These are phyloP conservation scores for Tylopilus balloui DNA, from an alignment of 768 basidiomycete genomes.

Conservation along the genomic window DNA sequence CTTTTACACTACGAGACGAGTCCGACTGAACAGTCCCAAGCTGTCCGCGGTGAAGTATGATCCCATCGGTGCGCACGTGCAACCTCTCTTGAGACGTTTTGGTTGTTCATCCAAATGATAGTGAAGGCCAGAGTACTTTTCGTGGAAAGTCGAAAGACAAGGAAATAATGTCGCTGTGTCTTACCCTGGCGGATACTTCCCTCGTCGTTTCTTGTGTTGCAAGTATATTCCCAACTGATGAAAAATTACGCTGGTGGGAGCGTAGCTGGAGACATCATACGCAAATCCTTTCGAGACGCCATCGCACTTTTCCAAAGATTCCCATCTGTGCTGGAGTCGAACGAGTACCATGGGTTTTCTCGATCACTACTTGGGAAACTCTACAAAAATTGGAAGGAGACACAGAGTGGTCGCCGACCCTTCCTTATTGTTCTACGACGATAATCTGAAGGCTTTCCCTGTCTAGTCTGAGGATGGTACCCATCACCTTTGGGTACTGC, in stretches of 20 bases:
- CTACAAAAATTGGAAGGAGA: not conserved
- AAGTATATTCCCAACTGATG: not conserved
- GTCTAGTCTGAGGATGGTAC: not conserved
- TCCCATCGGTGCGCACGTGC: slow-evolving; percentile 57
- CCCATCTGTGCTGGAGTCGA: not conserved
- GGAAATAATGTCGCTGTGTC: slow-evolving; percentile 53
- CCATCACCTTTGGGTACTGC: not conserved
- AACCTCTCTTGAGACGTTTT: not conserved
- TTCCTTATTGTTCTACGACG: not conserved
- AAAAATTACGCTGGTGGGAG: too few relatives aligned
- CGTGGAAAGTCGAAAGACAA: slow-evolving; percentile 73
- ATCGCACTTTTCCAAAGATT: too few relatives aligned
- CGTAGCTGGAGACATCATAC: too few relatives aligned
- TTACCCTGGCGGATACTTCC: too few relatives aligned
- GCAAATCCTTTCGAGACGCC: too few relatives aligned
- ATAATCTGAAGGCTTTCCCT: not conserved
- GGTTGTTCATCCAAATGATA: slow-evolving; percentile 24
- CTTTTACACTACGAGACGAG: slow-evolving; percentile 82
- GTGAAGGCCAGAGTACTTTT: slow-evolving; percentile 73
- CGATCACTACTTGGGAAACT: not conserved
- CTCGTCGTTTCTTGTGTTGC: not conserved
- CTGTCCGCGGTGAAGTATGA: slow-evolving; percentile 92
- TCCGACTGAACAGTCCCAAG: slow-evolving; percentile 64
- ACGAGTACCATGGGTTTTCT: not conserved
- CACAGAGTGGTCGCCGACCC: not conserved